Conservation (phyloP, 768 basidiomycete species). For the Mycena amicta region DNA sequence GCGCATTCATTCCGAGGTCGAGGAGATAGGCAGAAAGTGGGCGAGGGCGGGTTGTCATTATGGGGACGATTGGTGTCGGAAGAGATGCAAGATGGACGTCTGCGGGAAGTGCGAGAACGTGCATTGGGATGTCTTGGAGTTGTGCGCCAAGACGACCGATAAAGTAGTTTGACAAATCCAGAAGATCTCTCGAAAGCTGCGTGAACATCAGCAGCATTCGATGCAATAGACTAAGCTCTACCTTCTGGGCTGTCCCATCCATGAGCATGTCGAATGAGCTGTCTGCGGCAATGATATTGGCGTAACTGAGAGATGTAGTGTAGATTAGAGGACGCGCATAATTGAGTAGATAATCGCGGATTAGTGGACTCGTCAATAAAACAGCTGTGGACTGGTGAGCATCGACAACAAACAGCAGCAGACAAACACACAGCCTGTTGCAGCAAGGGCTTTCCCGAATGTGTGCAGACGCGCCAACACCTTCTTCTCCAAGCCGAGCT, state of each 20-base stretch:
- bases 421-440: constrained; percentile 74
- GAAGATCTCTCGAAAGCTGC: constrained; percentile 40
- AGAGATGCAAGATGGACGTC: constrained; percentile 38
- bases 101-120: constrained; percentile 49
- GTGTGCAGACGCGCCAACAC: constrained; percentile 84
- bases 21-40: constrained; percentile 71
- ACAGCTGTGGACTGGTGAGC: constrained; percentile 52
- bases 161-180: constrained; percentile 49
- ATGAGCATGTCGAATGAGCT: constrained; percentile 81
- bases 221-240: constrained; percentile 36
- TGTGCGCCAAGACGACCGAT: constrained; percentile 13
- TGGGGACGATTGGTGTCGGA: constrained; percentile 83
- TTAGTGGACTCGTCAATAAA: constrained; percentile 66
- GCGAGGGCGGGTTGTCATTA: constrained; percentile 77
- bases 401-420: neutral
- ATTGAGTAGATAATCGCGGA: constrained; percentile 86
- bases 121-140: constrained; percentile 28
- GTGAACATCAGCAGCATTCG: neutral
- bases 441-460: constrained; percentile 90
- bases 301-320: constrained; percentile 81
- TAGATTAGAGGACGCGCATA: constrained; percentile 92
- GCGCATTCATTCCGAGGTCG: constrained; percentile 59
- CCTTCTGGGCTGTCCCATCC: constrained; percentile 64
- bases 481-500: constrained; percentile 68
- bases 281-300: constrained; percentile 74